A percentile compares a stretch with the other conserved stretches of the same genome.
Conservation (phyloP, 2,329 filamentous ascomycete genomes). For the Dactylellina drechsleri region DNA sequence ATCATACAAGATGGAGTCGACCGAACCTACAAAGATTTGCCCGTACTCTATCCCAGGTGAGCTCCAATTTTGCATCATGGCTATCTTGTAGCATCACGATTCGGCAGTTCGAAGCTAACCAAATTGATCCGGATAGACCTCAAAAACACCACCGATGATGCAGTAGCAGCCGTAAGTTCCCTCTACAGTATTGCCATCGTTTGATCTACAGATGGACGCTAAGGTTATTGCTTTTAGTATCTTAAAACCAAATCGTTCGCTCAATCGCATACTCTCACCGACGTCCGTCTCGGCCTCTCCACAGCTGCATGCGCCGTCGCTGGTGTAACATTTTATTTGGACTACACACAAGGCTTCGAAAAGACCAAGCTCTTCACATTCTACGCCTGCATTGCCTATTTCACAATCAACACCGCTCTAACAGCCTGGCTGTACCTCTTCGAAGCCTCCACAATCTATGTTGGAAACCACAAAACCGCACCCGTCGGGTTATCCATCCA, state of each 20-base stretch:
- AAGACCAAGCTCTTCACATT: slow-evolving; percentile 82
- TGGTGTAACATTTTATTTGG: slow-evolving; percentile 85
- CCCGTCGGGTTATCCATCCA: slow-evolving; percentile 77
- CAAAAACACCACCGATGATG: slow-evolving; percentile 96
- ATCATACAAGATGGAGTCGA: slow-evolving; percentile 38
- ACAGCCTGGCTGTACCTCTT: slow-evolving; percentile 86
- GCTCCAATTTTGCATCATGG: neutral
- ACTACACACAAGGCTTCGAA: slow-evolving; percentile 88
- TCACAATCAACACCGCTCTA: slow-evolving; percentile 78
- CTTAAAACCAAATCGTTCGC: slow-evolving; percentile 86
- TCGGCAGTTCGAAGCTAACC: slow-evolving; percentile 1
- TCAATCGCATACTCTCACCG: slow-evolving; percentile 81
- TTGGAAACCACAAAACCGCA: slow-evolving; percentile 70
- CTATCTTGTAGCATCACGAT: neutral
- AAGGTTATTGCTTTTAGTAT: slow-evolving; percentile 70
- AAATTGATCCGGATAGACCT: slow-evolving; percentile 71
- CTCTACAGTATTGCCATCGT: neutral
- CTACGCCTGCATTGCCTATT: slow-evolving; percentile 81
- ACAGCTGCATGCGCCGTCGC: slow-evolving; percentile 83
- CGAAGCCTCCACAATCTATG: slow-evolving; percentile 84
- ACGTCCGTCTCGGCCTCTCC: slow-evolving; percentile 83
- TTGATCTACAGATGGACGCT: neutral
- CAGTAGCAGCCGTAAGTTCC: slow-evolving; percentile 69
- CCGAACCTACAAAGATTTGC: slow-evolving; percentile 56
- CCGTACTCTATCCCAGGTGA: slow-evolving; percentile 56